These are phyloP conservation scores for Salvia splendens DNA, from an alignment of 257 asterid species.

Conservation along the genomic window DNA sequence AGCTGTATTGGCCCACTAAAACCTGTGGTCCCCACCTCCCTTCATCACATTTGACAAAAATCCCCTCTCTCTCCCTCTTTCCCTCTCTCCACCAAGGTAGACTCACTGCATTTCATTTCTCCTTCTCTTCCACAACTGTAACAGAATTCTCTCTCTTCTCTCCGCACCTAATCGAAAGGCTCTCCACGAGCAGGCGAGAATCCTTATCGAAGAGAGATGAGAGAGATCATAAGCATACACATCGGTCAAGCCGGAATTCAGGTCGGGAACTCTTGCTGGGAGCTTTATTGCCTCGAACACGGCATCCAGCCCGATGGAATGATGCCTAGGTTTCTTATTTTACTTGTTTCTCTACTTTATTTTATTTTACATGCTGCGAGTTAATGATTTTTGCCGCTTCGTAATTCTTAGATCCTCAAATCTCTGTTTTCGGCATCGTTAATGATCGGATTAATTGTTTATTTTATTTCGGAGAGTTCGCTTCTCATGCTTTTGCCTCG, in stretches of 20 bases:
- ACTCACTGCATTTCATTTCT: conserved; percentile 2
- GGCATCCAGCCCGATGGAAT: conserved; percentile 41
- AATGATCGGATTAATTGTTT: not conserved
- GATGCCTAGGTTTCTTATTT: conserved; percentile 42
- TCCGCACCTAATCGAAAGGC: not conserved
- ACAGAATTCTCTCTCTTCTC: conserved; percentile 11
- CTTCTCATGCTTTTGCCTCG: not conserved
- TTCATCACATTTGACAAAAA: no score
- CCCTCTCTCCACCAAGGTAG: not conserved
- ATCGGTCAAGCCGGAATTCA: conserved; percentile 55
- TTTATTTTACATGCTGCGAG: no score
- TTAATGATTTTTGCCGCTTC: not conserved
- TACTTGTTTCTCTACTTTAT: not conserved
- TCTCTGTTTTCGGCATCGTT: not conserved
- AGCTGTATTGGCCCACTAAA: not conserved
- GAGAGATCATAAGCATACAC: conserved; percentile 47
- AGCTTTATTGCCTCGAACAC: no score
- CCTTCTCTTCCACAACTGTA: not conserved
- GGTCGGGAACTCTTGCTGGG: conserved; percentile 40
- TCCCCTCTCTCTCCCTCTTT: not conserved
- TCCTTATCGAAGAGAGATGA: conserved; percentile 20
- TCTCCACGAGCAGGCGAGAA: conserved; percentile 12
- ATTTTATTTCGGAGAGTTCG: not conserved
- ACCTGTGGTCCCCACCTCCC: conserved; percentile 14
- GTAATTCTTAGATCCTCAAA: conserved; percentile 15